Base-by-base conservation (phyloP, 345 rosid genomes). In the Salix purpurea region DNA sequence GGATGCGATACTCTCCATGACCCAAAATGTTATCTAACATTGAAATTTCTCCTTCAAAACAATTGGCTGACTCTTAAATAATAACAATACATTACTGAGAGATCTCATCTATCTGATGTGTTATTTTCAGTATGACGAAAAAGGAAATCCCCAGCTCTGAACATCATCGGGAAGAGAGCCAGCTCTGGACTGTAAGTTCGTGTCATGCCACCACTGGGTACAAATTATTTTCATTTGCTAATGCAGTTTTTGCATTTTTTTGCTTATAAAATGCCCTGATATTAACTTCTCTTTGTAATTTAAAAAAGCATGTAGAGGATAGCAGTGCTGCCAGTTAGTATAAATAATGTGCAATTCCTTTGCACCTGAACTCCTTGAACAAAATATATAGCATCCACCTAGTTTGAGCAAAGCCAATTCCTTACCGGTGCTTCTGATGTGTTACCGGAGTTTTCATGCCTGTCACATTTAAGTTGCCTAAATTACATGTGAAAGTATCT, bases 161-260 rank as follows among this genome's bases (percentile, higher is more conserved):
- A 72, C 62, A 78, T 73, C 79, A 75, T 79, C 79, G 64, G 81
- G 90, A 84, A 18, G 90, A 83, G 64, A 90, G 80, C 72, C 85
- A 88, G 28, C 86, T 87, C 73, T 86, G 87, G 78, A 85, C 87
- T 24, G 98, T 93, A 85, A 91, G 99, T 89, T 78, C 44, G 54
- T 34, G 2, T 56, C 26, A 39, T 67, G 2, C 44, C 67, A 39
- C 64, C 58, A 40, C 32, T 5, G 37, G 5, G 34, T 32, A 44
- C 28, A 61, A 66, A 26, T 65, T 42, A n/a, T 36, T 48, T 75
- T 32, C 34, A 32, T 32, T 32, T 32, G 34, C 34, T 4, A 32
- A 32, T 32, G 34, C 5, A 32, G 34, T 32, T 32, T 32, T 32
- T 4, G 34, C 34, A 32, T 32, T 32, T 32, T 32, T 32, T 32